A percentile compares a stretch with the other conserved stretches of the same genome.
Evolutionary conservation across 2,329 filamentous ascomycete species (phyloP).

Genomic region (Magnaporthales sp.): DNA sequence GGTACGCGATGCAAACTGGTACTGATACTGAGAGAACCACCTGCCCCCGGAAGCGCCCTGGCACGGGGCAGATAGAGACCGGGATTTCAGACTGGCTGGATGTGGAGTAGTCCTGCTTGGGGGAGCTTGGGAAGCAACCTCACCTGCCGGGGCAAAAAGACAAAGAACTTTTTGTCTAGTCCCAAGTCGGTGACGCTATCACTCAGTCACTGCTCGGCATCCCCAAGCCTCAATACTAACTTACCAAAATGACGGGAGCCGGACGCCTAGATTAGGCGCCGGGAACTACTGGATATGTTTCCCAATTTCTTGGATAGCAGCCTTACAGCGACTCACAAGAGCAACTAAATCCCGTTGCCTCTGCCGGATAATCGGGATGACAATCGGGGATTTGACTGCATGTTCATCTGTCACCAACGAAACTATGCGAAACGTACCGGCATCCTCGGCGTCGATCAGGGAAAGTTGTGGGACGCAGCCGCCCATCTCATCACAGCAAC

Average conservation of each 20-base stretch:
- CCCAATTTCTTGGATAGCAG: neutral
- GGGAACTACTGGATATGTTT: neutral
- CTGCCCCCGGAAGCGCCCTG: neutral
- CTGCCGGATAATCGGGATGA: neutral
- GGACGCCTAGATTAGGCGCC: neutral
- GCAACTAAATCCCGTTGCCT: neutral
- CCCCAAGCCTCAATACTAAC: neutral
- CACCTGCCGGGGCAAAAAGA: neutral
- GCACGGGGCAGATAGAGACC: neutral
- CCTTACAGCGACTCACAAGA: neutral
- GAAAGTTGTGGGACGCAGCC: slow-evolving; percentile 6
- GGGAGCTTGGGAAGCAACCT: neutral
- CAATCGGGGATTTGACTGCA: neutral
- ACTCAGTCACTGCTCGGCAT: neutral
- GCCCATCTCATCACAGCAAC: neutral
- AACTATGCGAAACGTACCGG: slow-evolving; percentile 19
- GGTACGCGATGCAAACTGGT: neutral
- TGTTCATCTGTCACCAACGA: slow-evolving; percentile 9
- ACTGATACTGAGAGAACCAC: neutral
- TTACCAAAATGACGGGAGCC: neutral
- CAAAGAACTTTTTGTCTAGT: neutral
- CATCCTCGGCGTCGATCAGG: slow-evolving; percentile 20
- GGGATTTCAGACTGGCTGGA: neutral
- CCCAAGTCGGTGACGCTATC: neutral
- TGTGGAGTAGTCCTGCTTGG: neutral